phyloP scores from a whole-genome alignment of 129 eudicot genomes.

The carrot (Daucus carota) region DH1_v3.0 NC_030383.2:28549001-28549500 shows the following conservation, averaged over 20 bases:
- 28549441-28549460: constrained; percentile 78
- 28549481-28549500: neutral
- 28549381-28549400: constrained; percentile 81
- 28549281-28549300: neutral
- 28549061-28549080: constrained; percentile 75
- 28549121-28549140: constrained; percentile 32
- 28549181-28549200: constrained; percentile 56
- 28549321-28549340: constrained; percentile 63
- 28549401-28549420: constrained; percentile 98
- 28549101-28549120: constrained; percentile 83
- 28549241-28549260: constrained; percentile 68
- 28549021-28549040: constrained; percentile 11
- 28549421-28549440: constrained; percentile 93
- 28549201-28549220: constrained; percentile 96
- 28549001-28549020: constrained; percentile 7
- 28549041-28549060: constrained; percentile 46
- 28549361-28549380: constrained; percentile 68
- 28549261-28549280: neutral
- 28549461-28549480: constrained; percentile 69
- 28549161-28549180: constrained; percentile 3
- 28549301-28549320: neutral
- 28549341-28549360: constrained; percentile 81
- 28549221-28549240: constrained; percentile 80
- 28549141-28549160: neutral
- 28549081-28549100: constrained; percentile 96